Conservation (phyloP, 768 basidiomycete genomes). For the Daedaleopsis nitida region DNA sequence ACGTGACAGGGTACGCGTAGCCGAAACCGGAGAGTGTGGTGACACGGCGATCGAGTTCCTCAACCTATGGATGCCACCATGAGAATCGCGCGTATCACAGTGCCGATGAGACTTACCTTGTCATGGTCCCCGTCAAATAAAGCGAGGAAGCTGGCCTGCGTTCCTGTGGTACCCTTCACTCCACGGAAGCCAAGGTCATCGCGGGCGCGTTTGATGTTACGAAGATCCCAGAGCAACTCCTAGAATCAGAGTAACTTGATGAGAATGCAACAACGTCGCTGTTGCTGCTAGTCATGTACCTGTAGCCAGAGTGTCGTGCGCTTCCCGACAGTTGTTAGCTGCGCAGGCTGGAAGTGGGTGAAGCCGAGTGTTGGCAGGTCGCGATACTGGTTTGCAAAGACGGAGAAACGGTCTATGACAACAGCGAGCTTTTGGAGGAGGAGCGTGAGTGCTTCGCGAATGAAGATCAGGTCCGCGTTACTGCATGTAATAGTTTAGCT, state of each 20-base stretch:
- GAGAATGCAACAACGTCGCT: background rate
- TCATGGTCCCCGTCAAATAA: conserved; percentile 95
- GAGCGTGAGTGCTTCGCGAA: conserved; percentile 82
- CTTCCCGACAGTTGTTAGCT: conserved; percentile 97
- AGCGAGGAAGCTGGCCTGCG: conserved; percentile 93
- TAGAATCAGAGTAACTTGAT: conserved; percentile 36
- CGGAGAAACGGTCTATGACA: conserved; percentile 85
- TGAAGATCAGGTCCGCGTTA: conserved; percentile 98
- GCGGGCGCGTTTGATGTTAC: conserved; percentile 87
- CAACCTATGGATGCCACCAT: conserved; percentile 53
- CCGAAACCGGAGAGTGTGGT: conserved; percentile 90
- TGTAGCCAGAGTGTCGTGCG: conserved; percentile 97
- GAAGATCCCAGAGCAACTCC: conserved; percentile 95
- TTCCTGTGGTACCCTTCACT: conserved; percentile 99
- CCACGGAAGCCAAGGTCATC: conserved; percentile 96
- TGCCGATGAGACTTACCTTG: conserved; percentile 52
- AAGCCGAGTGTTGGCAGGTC: conserved; percentile 94
- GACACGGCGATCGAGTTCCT: conserved; percentile 84
- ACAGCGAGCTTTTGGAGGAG: conserved; percentile 87
- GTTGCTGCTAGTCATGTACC: conserved; percentile 37
- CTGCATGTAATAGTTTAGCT: conserved; percentile 41
- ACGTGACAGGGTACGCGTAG: conserved; percentile 96
- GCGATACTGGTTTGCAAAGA: conserved; percentile 83
- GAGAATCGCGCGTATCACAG: background rate
- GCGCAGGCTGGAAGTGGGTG: conserved; percentile 99